Base-by-base conservation (phyloP, 495 filamentous ascomycete genomes). In the Staphylotrichum longicolle region DNA sequence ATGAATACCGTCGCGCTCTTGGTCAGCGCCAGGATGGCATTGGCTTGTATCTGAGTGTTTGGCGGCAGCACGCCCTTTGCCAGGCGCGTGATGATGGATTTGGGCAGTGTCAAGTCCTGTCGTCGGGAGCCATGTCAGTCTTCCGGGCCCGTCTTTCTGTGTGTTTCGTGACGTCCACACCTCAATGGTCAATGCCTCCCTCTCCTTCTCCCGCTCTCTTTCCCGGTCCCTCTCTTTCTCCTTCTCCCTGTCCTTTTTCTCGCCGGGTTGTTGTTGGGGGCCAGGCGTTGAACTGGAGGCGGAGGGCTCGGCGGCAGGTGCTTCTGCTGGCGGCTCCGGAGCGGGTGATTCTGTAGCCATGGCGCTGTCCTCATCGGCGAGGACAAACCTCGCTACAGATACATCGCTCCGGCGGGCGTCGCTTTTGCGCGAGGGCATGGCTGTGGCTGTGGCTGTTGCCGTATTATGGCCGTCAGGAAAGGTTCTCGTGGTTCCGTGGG, bases 51-150 rank as follows among this genome's bases (percentile, higher is more conserved):
- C 63, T 91, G 89, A 2, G 94, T 96, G 70, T 97, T 96, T 6
- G 93, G 84, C 0, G 94, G 94, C n/a, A 98, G 82, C n/a, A 96
- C 91, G 59, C 91, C 88, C 80, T 98, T 98, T 3, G 93, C 94
- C 6, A 98, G 85, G 30, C 94, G 86, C 50, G 90, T 89, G 45
- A 96, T 91, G 72, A 97, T 89, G n/a, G 91, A 92, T 71, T 91
- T 93, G 2, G 94, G 94, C 20, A 98, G 86, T 44, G 83, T 89
- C 58, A 96, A 87, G 71, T 98, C 94, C 93, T 97, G 63, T n/a
- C 32, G 37, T 1, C 33, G 51, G 40, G 48, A 10, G 15, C 0
- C 46, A 20, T 46, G 3, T 10, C 37, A 10, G 6, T 6, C 14
- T 6, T 47, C 15, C 14, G 45, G 20, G 20, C 20, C 20, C 20